phyloP scores from a whole-genome alignment of 345 rosid genomes.

The Citrus hindsii region DNA sequence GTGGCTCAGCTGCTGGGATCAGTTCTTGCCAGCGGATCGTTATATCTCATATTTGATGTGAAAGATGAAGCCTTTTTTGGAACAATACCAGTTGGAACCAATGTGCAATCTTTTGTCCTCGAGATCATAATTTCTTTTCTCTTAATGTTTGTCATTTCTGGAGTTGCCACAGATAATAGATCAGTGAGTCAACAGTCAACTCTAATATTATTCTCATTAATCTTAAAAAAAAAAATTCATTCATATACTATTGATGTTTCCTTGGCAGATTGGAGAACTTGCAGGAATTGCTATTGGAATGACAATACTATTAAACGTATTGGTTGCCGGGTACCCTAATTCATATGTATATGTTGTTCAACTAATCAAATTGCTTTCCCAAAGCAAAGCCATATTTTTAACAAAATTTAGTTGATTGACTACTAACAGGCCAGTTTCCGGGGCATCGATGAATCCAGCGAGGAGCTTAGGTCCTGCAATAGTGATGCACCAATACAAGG shows the following conservation, averaged over 20 bases:
- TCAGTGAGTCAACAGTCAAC: constrained; percentile 18
- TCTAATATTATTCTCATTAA: too few relatives aligned
- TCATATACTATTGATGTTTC: neutral
- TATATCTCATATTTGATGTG: constrained; percentile 23
- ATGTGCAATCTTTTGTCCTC: constrained; percentile 31
- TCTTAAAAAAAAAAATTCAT: too few relatives aligned
- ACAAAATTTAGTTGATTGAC: too few relatives aligned
- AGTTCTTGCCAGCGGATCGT: constrained; percentile 41
- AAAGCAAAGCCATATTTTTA: too few relatives aligned
- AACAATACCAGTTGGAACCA: constrained; percentile 45
- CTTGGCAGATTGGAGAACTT: constrained; percentile 31
- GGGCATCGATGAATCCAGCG: constrained; percentile 90
- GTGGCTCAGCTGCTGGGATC: constrained; percentile 44
- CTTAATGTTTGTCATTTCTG: constrained; percentile 52
- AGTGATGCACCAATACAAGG: constrained; percentile 40
- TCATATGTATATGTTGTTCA: too few relatives aligned
- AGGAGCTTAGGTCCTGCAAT: constrained; percentile 80
- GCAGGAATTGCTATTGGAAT: constrained; percentile 56
- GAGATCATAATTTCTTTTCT: constrained; percentile 51
- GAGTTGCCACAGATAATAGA: constrained; percentile 43
- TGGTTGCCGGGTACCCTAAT: constrained; percentile 45
- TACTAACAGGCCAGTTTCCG: constrained; percentile 53
- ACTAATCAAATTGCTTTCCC: too few relatives aligned
- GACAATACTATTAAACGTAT: constrained; percentile 45
- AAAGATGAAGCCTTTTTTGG: constrained; percentile 33